These are phyloP conservation scores for Populus pruinosa DNA, from an alignment of 345 rosid genomes.

Conservation along the genomic window DNA sequence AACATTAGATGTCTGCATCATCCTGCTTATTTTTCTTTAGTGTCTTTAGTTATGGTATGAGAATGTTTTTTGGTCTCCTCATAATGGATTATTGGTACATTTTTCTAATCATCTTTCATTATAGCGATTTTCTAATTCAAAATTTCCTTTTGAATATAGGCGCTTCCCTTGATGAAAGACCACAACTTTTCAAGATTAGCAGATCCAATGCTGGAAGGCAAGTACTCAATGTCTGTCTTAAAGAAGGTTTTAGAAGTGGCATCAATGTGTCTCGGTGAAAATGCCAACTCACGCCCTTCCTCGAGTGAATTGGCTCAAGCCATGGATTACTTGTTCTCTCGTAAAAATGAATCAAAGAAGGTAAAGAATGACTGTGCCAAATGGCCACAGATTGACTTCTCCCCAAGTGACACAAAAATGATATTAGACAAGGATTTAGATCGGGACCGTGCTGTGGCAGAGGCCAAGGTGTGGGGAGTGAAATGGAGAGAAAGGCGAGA, in stretches of 20 bases:
- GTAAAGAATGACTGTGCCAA: not conserved
- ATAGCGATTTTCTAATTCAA: not conserved
- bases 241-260: constrained; percentile 53
- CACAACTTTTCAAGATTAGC: constrained; percentile 1
- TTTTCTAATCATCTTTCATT: too few species aligned
- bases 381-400: constrained; percentile 11
- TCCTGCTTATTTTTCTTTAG: not conserved
- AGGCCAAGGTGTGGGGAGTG: constrained; percentile 69
- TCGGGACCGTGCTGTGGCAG: constrained; percentile 51
- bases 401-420: constrained; percentile 35
- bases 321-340: constrained; percentile 40
- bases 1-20: not conserved
- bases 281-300: constrained; percentile 45
- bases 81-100: not conserved
- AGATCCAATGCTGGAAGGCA: constrained; percentile 52
- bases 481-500: constrained; percentile 43
- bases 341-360: constrained; percentile 15
- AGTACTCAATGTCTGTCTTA: constrained; percentile 27
- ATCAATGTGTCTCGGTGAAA: constrained; percentile 44
- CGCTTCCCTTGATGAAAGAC: constrained; percentile 18
- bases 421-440: constrained; percentile 31
- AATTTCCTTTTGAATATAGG: not conserved
- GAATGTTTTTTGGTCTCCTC: not conserved
- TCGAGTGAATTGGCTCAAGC: constrained; percentile 48
- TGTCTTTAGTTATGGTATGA: not conserved